Evolutionary conservation across 139 green algal genomes (phyloP), one percentile per base, ranked within the genome.

Genomic region (Chlamydomonas sp.): DNA sequence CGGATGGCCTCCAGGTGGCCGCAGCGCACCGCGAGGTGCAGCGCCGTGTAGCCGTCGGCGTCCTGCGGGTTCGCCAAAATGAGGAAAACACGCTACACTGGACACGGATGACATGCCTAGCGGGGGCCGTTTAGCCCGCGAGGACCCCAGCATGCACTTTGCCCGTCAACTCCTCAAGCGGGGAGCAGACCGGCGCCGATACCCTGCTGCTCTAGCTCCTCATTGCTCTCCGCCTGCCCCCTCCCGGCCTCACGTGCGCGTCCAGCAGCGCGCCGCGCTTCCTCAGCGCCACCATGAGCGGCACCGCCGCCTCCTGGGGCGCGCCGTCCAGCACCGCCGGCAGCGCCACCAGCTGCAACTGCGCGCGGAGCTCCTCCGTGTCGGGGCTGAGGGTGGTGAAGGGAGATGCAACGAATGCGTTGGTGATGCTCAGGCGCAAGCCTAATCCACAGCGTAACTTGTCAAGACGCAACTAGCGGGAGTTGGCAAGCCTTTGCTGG

Each of bases 271-370:
- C 82, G 58, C 82, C 82, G 20, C 71, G 58, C 82, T 31, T 10
- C 82, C 62, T 62, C 82, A 86, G 68, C 2, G 60, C 71, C 61
- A 60, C 82, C 82, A 86, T 79, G 0, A 86, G 82, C 4, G 60
- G 4, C 82, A 86, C 82, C 8, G 82, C 82, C 0, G 71, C n/a
- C 69, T 86, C 82, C 2, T 71, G 82, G 14, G 82, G 82, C 31
- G 82, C 82, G 4, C 60, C 82, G 72, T 86, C 82, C 82, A 86
- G 79, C 4, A 86, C 82, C 3, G 71, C 82, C 20, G 82, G 82
- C 82, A 86, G 69, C 71, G 69, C 82, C 82, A 86, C 82, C 60
- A 86, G 82, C 69, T 86, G 82, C 71, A 86, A 61, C 82, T 86
- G 82, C 60, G 82, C 72, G 0, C 82, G 82, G 61, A 86, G 82